phyloP scores from a whole-genome alignment of 2,329 filamentous ascomycete genomes.

The Sarocladium brachiariae region DNA sequence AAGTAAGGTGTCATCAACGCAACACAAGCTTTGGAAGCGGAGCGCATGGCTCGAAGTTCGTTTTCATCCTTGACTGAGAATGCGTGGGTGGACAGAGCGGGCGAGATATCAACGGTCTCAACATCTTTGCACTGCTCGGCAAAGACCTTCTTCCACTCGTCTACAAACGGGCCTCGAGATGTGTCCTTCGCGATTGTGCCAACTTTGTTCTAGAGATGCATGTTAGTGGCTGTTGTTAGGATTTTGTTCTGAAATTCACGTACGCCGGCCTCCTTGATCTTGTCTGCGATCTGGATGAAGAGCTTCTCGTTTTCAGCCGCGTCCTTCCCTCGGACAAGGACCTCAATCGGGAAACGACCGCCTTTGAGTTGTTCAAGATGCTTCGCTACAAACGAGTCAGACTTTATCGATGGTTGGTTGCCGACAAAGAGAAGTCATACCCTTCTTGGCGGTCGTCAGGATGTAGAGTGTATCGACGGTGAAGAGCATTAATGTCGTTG shows the following conservation, averaged over 20 bases:
- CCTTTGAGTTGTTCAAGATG: constrained; percentile 88
- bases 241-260: constrained; percentile 30
- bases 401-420: constrained; percentile 11
- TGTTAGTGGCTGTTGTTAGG: constrained; percentile 2
- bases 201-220: constrained; percentile 65
- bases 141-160: constrained; percentile 89
- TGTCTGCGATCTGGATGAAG: constrained; percentile 74
- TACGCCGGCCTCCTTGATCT: constrained; percentile 82
- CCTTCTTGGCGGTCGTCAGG: constrained; percentile 95
- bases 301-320: constrained; percentile 85
- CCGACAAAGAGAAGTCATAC: constrained; percentile 36
- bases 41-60: constrained; percentile 89
- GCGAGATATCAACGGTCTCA: constrained; percentile 80
- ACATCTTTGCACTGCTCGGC: constrained; percentile 73
- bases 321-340: constrained; percentile 88
- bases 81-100: constrained; percentile 73
- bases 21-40: constrained; percentile 88
- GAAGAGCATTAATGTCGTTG: constrained; percentile 88
- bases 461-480: constrained; percentile 84
- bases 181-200: constrained; percentile 80
- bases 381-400: constrained; percentile 57
- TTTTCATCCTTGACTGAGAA: constrained; percentile 93
- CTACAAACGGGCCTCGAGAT: constrained; percentile 80
- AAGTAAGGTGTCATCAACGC: constrained; percentile 95
- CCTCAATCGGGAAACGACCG: constrained; percentile 86